Conservation (phyloP, 768 basidiomycete species). For the Solioccasus polychromus region DNA sequence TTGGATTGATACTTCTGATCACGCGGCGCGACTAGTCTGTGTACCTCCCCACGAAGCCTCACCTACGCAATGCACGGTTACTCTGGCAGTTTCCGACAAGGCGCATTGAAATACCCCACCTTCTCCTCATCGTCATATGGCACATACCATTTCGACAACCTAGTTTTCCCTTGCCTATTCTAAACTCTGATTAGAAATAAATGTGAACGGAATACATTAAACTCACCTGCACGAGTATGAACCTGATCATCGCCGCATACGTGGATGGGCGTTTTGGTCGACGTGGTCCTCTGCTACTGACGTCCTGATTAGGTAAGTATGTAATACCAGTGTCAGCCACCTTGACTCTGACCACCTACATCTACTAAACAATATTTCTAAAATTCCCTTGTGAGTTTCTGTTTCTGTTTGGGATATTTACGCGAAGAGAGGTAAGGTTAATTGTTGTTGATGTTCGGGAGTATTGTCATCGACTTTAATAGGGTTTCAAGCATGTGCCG, state of each 20-base stretch:
- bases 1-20: slow-evolving; percentile 99
- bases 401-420: no score
- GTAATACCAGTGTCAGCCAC: no score
- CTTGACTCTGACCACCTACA: no score
- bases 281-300: background rate
- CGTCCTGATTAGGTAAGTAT: slow-evolving; percentile 17
- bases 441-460: no score
- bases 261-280: slow-evolving; percentile 1
- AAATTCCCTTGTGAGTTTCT: no score
- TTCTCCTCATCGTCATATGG: slow-evolving; percentile 99
- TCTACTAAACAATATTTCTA: no score
- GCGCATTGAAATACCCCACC: slow-evolving; percentile 40
- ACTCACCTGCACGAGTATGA: slow-evolving; percentile 90
- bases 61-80: slow-evolving; percentile 48
- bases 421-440: no score
- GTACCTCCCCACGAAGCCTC: slow-evolving; percentile 92
- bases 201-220: slow-evolving; percentile 11
- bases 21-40: slow-evolving; percentile 90
- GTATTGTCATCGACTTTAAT: no score
- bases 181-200: slow-evolving; percentile 29
- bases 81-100: background rate
- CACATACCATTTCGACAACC: slow-evolving; percentile 97
- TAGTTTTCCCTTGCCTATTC: slow-evolving; percentile 98
- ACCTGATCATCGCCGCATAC: slow-evolving; percentile 76
- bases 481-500: no score